phyloP scores from a whole-genome alignment of 83 land plant species.

The Diphasiastrum complanatum region DNA sequence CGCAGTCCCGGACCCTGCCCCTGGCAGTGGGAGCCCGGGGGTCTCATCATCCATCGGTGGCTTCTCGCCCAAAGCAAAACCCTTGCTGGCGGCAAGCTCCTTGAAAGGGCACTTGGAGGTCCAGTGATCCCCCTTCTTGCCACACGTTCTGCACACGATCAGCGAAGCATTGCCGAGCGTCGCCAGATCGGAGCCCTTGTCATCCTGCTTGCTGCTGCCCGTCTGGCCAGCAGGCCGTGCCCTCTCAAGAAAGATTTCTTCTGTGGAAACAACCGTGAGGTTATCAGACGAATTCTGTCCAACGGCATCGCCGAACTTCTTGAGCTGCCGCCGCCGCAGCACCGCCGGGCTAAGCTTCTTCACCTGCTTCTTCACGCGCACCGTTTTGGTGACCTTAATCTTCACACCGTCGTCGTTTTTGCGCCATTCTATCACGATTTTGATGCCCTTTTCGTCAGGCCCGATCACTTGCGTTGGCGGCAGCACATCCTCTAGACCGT shows the following conservation, averaged over 20 bases:
- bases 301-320: slow-evolving; percentile 86
- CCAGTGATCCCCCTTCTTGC: slow-evolving; percentile 98
- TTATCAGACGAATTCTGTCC: slow-evolving; percentile 56
- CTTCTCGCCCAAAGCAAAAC: slow-evolving; percentile 42
- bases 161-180: slow-evolving; percentile 58
- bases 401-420: slow-evolving; percentile 70
- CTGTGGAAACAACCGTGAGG: slow-evolving; percentile 85
- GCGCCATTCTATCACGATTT: slow-evolving; percentile 70
- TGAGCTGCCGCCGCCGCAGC: slow-evolving; percentile 58
- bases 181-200: slow-evolving; percentile 42
- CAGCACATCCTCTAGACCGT: slow-evolving; percentile 67
- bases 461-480: slow-evolving; percentile 72
- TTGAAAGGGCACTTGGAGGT: slow-evolving; percentile 93
- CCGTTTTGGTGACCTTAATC: slow-evolving; percentile 70
- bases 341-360: slow-evolving; percentile 74
- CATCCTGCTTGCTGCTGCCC: slow-evolving; percentile 45
- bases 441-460: slow-evolving; percentile 87
- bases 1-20: slow-evolving; percentile 16
- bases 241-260: slow-evolving; percentile 86
- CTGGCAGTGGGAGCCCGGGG: slow-evolving; percentile 24
- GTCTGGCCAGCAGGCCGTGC: slow-evolving; percentile 60
- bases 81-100: slow-evolving; percentile 44
- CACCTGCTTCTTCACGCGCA: slow-evolving; percentile 62
- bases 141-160: slow-evolving; percentile 86
- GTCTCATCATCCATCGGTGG: slow-evolving; percentile 43